Evolutionary conservation across 805 yeast genomes (phyloP).

Genomic region (Wickerhamomyces canadensis): DNA sequence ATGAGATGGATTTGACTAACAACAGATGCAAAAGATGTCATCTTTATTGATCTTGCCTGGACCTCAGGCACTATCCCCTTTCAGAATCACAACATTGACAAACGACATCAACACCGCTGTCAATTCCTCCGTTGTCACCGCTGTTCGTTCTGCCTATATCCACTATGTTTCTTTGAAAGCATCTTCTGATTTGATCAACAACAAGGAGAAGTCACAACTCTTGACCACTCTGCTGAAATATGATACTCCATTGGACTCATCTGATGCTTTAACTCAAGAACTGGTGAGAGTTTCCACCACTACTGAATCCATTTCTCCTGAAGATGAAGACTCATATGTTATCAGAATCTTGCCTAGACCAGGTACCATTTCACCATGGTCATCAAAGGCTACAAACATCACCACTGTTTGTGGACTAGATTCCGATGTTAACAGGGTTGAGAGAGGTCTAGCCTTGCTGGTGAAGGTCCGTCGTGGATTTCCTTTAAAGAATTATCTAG

Average conservation of each 20-base stretch:
- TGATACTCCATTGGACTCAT: conserved; percentile 56
- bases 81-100: conserved; percentile 71
- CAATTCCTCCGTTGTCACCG: conserved; percentile 56
- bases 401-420: conserved; percentile 81
- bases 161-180: conserved; percentile 68
- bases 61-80: conserved; percentile 82
- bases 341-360: conserved; percentile 83
- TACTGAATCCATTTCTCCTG: conserved; percentile 24
- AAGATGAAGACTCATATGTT: conserved; percentile 44
- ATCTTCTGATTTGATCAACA: conserved; percentile 19
- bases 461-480: conserved; percentile 68
- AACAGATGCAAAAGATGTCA: conserved; percentile 24
- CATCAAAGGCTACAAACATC: conserved; percentile 96
- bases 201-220: conserved; percentile 37
- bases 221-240: conserved; percentile 65
- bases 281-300: conserved; percentile 34
- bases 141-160: conserved; percentile 67
- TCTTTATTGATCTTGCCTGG: conserved; percentile 66
- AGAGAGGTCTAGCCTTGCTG: conserved; percentile 79
- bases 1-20: no score
- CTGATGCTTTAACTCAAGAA: conserved; percentile 38
- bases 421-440: conserved; percentile 71
- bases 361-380: conserved; percentile 99
- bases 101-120: conserved; percentile 69
- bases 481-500: conserved; percentile 52